phyloP scores from a whole-genome alignment of 345 rosid species.

The Eucalyptus dawsonii region DNA sequence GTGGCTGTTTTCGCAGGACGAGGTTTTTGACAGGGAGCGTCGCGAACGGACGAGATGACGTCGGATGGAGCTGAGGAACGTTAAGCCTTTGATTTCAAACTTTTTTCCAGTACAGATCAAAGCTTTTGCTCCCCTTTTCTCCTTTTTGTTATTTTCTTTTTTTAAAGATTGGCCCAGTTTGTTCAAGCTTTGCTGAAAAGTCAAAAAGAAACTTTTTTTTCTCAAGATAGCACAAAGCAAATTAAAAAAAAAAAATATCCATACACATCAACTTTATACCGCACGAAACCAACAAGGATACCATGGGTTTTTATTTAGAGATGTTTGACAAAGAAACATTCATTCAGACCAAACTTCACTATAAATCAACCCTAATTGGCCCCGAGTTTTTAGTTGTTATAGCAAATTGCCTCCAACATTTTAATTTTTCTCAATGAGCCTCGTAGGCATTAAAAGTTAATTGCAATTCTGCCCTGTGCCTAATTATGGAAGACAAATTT shows the following conservation, averaged over 20 bases:
- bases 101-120: not conserved
- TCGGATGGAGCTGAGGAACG: not conserved
- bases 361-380: not conserved
- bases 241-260: not conserved
- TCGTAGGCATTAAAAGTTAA: not conserved
- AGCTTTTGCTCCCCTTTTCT: not conserved
- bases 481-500: not conserved
- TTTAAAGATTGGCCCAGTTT: not conserved
- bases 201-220: not conserved
- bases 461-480: accelerated
- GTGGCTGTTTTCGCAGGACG: not conserved
- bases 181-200: not conserved
- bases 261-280: accelerated
- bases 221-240: not conserved
- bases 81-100: not conserved
- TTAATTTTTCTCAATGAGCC: not conserved
- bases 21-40: not conserved
- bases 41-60: not conserved
- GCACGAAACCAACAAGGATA: accelerated
- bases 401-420: accelerated
- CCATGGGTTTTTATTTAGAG: not conserved
- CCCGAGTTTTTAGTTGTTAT: not conserved
- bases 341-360: not conserved
- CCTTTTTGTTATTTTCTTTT: not conserved
- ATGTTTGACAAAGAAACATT: not conserved